Base-by-base conservation (phyloP, 768 basidiomycete species). In the Lactarius trivialis region DNA sequence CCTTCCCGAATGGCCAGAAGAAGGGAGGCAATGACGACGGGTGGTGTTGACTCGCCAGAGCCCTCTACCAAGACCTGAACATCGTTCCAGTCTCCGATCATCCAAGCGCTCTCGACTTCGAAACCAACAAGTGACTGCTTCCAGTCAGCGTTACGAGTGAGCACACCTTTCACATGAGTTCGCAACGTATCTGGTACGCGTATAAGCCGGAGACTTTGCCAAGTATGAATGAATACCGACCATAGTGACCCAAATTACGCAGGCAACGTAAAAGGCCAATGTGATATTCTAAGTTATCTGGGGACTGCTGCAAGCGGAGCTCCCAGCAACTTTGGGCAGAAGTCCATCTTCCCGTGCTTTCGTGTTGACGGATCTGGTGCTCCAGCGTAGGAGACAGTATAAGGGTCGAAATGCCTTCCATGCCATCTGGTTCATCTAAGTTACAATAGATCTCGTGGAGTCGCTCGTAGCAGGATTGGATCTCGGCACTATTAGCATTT, bases 251-350 rank as follows among this genome's bases (percentile, higher is more conserved):
- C 11, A 99, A 79, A 71, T 98, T 97, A 24, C 93, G 81, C 59
- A 98, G 79, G 71, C 96, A 98, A 53, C 92, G 84, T 65, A 98
- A 73, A 11, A 99, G 80, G 15, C 97, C 97, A 17, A 95, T 74
- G 72, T 99, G 96, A 64, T 86, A 89, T 26, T 89, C 83, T 5
- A 96, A 79, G 67, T 96, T 93, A 68, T 96, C 86, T 0, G 96
- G 95, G 24, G 85, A 85, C 61, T 91, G 86, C 70, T 98, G 96
- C 17, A 99, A 79, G 53, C 88, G 82, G 14, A 98, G 86, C 73
- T 99, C 97, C 97, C 97, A 99, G 69, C 97, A 99, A 70, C 96
- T 98, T 73, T 98, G 97, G 8, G 97, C 96, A 9, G 94, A 89
- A 2, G 97, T 98, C 97, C 97, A 99, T 48, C 86, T 81, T 0